Evolutionary conservation across 139 green algal species (phyloP), one percentile per base, ranked within the genome.

Genomic region (Coccomyxa sp.): DNA sequence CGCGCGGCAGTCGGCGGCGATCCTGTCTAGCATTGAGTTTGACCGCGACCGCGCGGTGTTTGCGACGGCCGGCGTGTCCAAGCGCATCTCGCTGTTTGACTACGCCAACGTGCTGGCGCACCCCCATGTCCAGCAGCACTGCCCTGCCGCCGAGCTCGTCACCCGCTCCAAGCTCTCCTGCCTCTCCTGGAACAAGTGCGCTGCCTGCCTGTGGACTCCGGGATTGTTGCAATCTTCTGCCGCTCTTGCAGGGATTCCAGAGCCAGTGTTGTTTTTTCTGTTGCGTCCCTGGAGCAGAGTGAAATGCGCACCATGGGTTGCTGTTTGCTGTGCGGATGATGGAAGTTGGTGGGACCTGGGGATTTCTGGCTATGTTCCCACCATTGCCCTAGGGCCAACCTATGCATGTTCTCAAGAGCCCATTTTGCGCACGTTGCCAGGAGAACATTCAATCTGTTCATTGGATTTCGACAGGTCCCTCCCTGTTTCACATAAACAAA

Each of bases 151-250:
- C 15, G 95, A 98, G 88, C 90, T 98, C 31, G 83, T 87, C 13
- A 90, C 91, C 16, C 89, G 90, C 32, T 94, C 90, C 82, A 98
- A 98, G 87, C 85, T 98, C 31, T 93, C 85, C 77, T 96, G 91
- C 85, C 86, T 97, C 11, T 89, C 91, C 77, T 99, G 93, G 90
- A 95, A 93, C 84, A 92, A 18, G 51, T 68, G 51, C 7, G 63
- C 63, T 71, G 63, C 63, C 18, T 15, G 63, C 63, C 63, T 71
- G 63, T 28, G 63, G 18, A 51, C 38, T 51, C 38, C 7, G 38
- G n/a, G 3, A 51, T 51, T 3, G 38, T 51, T 51, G 38, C 38
- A 51, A 51, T 51, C n/a, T 51, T 3, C 38, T 51, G 38, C 38
- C 7, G 38, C 38, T 11, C 3, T 7, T 51, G 38, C 7, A 7